These are phyloP conservation scores for Pleurotus djamor DNA, from an alignment of 768 basidiomycete species.

Conservation along the genomic window DNA sequence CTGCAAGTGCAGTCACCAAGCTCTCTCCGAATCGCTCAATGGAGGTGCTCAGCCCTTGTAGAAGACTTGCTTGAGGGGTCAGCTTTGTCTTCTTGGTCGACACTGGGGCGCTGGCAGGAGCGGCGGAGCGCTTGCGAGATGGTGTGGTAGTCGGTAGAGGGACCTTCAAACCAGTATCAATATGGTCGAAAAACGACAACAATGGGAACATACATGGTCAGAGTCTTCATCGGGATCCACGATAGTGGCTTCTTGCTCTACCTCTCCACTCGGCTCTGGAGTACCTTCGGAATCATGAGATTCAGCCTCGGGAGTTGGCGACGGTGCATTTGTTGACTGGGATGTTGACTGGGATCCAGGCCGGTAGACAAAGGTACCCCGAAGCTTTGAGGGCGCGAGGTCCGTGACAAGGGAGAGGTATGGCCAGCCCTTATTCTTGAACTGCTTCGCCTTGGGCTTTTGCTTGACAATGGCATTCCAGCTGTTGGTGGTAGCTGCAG, in stretches of 20 bases:
- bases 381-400: conserved; percentile 12
- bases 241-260: not conserved
- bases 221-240: no score
- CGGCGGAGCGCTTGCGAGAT: not conserved
- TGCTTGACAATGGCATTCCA: conserved; percentile 10
- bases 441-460: conserved; percentile 14
- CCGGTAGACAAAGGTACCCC: not conserved
- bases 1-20: not conserved
- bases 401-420: conserved; percentile 11
- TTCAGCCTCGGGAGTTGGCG: not conserved
- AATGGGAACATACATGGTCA: no score
- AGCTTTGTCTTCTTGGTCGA: not conserved
- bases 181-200: no score
- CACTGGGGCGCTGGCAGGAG: not conserved
- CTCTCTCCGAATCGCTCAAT: not conserved
- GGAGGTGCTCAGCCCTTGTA: not conserved
- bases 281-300: no score
- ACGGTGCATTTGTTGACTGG: not conserved
- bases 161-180: not conserved
- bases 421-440: conserved; percentile 19
- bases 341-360: not conserved
- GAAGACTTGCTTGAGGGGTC: not conserved
- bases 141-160: not conserved
- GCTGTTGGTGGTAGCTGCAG: conserved; percentile 6
- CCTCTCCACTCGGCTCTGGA: not conserved